Evolutionary conservation across 1,139 yeast genomes (phyloP), one percentile per base, ranked within the genome.

Genomic region (Taiozyma sp.): DNA sequence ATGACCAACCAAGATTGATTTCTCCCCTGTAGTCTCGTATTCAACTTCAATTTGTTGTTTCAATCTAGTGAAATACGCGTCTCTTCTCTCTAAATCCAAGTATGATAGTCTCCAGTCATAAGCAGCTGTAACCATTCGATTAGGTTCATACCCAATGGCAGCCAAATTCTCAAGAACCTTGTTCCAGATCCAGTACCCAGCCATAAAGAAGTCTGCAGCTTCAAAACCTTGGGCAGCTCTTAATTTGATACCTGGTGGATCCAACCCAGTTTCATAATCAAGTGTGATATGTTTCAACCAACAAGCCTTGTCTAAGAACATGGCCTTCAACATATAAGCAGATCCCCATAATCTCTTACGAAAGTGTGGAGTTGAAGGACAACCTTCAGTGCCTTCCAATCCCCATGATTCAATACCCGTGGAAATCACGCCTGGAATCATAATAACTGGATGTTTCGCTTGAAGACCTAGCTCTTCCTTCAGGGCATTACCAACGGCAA

Each of bases 111-210:
- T 78, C 99, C 99, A 93, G 68, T 93, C 99, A 66, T 93, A 93
- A 2, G 97, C 78, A 1, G 98, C 99, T 50, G 91, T 83, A 34
- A 78, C 65, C 98, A 93, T 90, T 62, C 80, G 88, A 60, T 89
- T 85, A 3, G 97, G 93, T 44, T 89, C 96, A 67, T 93, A 93
- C 0, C 97, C 97, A 56, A 95, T 79, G 1, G 89, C 98, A 2
- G 97, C 96, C 57, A 95, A 73, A 62, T 95, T 95, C 66, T 93
- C 97, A 19, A 93, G 73, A 50, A 93, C 81, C 66, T 95, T 93
- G 66, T 89, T 89, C 99, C 99, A 93, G 61, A 93, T 88, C 99
- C 99, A 93, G 68, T 93, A 93, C 0, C 99, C 99, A 5, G 98
- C 89, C 68, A 93, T 83, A 64, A 93, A 93, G 68, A 90, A 93